Evolutionary conservation across 768 basidiomycete species (phyloP), one percentile per base, ranked within the genome.

Genomic region (Omphalotus guepiniiformis): DNA sequence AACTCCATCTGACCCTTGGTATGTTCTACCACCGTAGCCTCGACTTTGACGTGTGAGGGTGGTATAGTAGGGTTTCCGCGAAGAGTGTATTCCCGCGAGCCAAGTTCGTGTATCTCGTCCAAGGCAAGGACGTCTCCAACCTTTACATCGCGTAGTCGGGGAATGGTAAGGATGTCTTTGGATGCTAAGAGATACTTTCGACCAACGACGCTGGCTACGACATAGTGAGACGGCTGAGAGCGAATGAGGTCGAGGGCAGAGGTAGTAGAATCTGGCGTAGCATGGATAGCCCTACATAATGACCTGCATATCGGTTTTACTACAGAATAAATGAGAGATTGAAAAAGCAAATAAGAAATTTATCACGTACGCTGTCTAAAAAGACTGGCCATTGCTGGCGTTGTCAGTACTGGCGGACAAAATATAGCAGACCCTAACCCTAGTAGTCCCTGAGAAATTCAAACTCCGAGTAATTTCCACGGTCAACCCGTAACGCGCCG

Each of bases 11-110:
- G 77, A 6, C 92, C 89, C 65, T 94, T 97, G 35, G 96, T 98
- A 63, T 99, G 95, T 67, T 99, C 96, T 38, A 98, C 69, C n/a
- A 99, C 93, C 18, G 91, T 96, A 15, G 93, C 85, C 54, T 86
- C 74, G 32, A 94, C 85, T 51, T 75, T 75, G 54, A 96, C 82
- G 30, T 77, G 72, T 47, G 74, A 70, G 4, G 78, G 59, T 0
- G 88, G 80, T 29, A 96, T 76, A 58, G 72, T 66, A 1, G 91
- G 85, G 56, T 81, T 79, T 37, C 90, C 83, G 48, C 90, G 85
- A 25, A 99, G 74, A 23, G 92, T 93, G 70, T 86, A 97, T 65
- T 97, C 93, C 56, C 94, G 83, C 41, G 93, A 94, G 55, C 96
- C 96, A 41, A 98, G 79, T 66, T 98, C 95, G 60, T 94, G 83